These are phyloP conservation scores for Ustilago curta DNA, from an alignment of 1,284 basidiomycete species.

Conservation along the genomic window DNA sequence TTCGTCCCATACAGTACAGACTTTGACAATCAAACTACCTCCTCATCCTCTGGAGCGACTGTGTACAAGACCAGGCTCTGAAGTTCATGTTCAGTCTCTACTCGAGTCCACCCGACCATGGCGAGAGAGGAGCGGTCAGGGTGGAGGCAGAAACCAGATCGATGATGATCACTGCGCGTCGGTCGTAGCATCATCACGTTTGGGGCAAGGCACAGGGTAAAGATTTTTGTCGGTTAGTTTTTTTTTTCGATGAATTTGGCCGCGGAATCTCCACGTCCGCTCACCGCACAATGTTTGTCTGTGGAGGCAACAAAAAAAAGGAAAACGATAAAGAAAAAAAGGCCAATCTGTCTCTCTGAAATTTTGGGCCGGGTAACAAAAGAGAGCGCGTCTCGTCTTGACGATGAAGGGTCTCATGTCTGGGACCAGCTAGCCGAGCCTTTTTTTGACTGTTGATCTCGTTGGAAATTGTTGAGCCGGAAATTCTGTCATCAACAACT, in stretches of 20 bases:
- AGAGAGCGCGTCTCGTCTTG: neutral
- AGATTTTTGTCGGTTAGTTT: too few species aligned
- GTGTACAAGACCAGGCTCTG: neutral
- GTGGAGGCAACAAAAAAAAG: constrained; percentile 9
- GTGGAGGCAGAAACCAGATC: constrained; percentile 4
- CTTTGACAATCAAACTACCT: too few species aligned
- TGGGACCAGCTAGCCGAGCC: neutral
- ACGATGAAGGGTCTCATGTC: constrained; percentile 10
- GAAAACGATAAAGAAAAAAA: too few species aligned
- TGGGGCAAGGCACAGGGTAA: neutral
- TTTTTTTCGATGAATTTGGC: neutral
- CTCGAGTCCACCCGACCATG: neutral
- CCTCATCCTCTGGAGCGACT: neutral
- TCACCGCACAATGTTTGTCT: neutral
- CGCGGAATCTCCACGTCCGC: neutral
- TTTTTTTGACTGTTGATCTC: constrained; percentile 4
- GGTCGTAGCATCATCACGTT: neutral
- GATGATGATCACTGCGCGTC: constrained; percentile 1
- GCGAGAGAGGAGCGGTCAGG: neutral
- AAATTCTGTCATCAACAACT: constrained; percentile 11
- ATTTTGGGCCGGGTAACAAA: neutral
- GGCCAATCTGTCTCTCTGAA: too few species aligned
- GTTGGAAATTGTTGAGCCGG: constrained; percentile 39
- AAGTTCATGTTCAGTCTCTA: neutral
- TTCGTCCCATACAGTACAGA: neutral